Evolutionary conservation across 495 filamentous ascomycete genomes (phyloP).

Genomic region (Stereocaulon alpinum): DNA sequence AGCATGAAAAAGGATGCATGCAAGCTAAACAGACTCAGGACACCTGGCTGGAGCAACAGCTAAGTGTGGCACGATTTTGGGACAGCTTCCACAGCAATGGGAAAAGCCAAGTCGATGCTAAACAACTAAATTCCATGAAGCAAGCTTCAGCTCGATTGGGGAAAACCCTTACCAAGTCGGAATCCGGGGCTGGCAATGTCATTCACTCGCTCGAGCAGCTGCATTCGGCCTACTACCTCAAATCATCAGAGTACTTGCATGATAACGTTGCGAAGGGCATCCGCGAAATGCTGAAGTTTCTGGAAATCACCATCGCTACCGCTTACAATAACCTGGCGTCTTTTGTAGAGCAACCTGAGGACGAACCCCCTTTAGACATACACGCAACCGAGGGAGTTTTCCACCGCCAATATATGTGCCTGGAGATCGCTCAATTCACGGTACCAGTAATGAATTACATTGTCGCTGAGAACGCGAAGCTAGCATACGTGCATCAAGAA

Average conservation of each 20-base stretch:
- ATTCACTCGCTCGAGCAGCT: neutral
- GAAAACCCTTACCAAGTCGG: neutral
- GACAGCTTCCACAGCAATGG: constrained; percentile 7
- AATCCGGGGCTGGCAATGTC: neutral
- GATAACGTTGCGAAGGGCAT: neutral
- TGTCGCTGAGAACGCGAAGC: constrained; percentile 3
- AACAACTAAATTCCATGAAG: neutral
- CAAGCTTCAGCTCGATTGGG: neutral
- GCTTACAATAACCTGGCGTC: neutral
- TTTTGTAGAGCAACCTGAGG: no score
- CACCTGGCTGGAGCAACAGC: constrained; percentile 7
- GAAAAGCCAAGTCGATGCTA: neutral
- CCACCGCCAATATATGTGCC: constrained; percentile 4
- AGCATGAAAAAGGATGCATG: neutral
- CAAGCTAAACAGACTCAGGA: constrained; percentile 1
- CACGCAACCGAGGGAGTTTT: constrained; percentile 4
- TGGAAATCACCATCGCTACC: neutral
- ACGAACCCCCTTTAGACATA: neutral
- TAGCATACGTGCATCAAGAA: neutral
- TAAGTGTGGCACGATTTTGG: constrained; percentile 3
- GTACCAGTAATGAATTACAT: neutral
- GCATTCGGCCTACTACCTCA: neutral
- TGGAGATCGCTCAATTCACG: constrained; percentile 5
- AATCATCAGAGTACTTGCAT: no score
- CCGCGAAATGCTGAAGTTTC: neutral